Base-by-base conservation (phyloP, 495 filamentous ascomycete species). In the Xylaria longipes region DNA sequence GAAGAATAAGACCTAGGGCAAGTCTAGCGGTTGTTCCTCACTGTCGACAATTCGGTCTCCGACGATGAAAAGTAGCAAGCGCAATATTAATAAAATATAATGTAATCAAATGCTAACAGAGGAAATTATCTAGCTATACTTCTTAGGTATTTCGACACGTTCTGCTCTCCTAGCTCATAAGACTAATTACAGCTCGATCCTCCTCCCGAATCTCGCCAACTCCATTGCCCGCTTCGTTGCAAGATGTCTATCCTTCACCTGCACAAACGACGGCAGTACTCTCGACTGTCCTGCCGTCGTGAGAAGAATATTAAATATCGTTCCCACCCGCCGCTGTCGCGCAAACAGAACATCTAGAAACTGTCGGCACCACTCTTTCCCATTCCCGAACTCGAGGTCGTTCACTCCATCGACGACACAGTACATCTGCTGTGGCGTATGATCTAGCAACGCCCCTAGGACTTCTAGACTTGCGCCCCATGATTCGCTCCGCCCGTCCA, bases 391-490 rank as follows among this genome's bases (percentile, higher is more conserved):
- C 48, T 52, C 48, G 22, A 52, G 20, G n/a, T 52, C n/a, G 7
- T 27, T 52, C 11, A 52, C 5, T 52, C n/a, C 48, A 52, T 52
- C 48, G 11, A 52, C 27, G 48, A 52, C 48, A 9, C 48, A 52
- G 48, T 52, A 27, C 48, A 52, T 52, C 48, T 25, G 48, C 0
- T 7, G 5, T 1, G 48, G 48, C 48, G 48, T 52, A 5, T 7
- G 48, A 8, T 52, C 48, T 7, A 52, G 48, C 48, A 52, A 52
- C 20, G 48, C 20, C 22, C 7, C 1, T 27, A 52, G 22, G 3
- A 52, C 48, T 52, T 48, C 48, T 5, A 61, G 33, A 61, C 57
- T 61, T 11, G 33, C 57, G 3, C 27, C 31, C 57, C 57, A 61
- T 22, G 57, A 61, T 39, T 41, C 33, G 20, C 11, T 41, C 9